Percentiles rank a stretch among this genome's conserved stretches.
Conservation (phyloP, 176 grass and related monocot genomes). For the Bothriochloa decipiens region DNA sequence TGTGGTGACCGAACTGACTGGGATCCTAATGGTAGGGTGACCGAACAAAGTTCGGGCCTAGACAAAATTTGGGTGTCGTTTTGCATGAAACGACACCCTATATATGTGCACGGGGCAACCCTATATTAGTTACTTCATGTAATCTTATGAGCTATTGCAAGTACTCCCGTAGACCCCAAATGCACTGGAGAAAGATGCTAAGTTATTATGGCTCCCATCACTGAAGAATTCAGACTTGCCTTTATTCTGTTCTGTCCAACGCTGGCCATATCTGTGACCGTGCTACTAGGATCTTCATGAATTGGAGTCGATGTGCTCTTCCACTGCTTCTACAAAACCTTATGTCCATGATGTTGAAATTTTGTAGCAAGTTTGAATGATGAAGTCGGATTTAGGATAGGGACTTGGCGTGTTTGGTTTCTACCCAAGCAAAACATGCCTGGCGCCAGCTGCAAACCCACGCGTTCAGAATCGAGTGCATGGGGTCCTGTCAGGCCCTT, state of each 20-base stretch:
- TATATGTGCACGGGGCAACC: neutral
- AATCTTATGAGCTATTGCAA: neutral
- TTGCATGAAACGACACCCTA: slow-evolving; percentile 3
- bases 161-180: slow-evolving; percentile 26
- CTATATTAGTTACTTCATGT: neutral
- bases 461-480: no score
- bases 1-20: neutral
- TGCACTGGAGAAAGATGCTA: neutral
- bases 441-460: no score
- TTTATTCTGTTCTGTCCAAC: neutral
- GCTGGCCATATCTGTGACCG: neutral
- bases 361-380: no score
- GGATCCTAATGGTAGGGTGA: neutral
- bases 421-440: no score
- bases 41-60: neutral
- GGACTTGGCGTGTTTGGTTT: no score
- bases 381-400: no score
- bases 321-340: neutral
- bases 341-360: no score
- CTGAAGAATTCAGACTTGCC: no score
- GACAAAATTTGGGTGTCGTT: neutral
- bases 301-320: neutral
- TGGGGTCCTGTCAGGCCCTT: no score
- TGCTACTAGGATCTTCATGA: neutral
- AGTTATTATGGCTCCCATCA: slow-evolving; percentile 3